Percentiles rank a stretch among this genome's conserved stretches.
Evolutionary conservation across 306 rosid genomes (phyloP).

Genomic region (Carpinus fangiana): DNA sequence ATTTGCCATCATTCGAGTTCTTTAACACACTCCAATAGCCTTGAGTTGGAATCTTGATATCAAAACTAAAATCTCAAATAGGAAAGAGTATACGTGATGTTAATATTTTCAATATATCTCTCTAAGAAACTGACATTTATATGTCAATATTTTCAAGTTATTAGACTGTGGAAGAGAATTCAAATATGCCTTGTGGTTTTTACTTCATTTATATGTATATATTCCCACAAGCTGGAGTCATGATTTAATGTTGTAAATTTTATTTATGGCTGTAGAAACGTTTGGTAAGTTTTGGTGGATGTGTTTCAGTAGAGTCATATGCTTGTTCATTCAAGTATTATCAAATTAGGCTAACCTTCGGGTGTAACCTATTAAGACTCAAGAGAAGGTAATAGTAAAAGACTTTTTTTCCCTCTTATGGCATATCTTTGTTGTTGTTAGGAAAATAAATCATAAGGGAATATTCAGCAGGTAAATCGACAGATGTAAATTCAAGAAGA

Average conservation of each 20-base stretch:
- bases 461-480: too few relatives aligned
- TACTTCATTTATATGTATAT: slow-evolving; percentile 11
- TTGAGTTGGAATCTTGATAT: not conserved
- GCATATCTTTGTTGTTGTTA: too few relatives aligned
- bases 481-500: too few relatives aligned
- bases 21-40: slow-evolving; percentile 2
- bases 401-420: too few relatives aligned
- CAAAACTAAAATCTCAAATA: too few relatives aligned
- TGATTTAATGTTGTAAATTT: not conserved
- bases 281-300: not conserved
- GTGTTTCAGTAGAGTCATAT: not conserved
- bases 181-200: slow-evolving; percentile 8
- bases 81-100: too few relatives aligned
- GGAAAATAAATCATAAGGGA: too few relatives aligned
- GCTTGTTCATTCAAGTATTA: not conserved
- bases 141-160: not conserved
- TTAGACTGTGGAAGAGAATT: slow-evolving; percentile 20
- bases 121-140: too few relatives aligned
- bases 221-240: not conserved
- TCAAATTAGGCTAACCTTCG: not conserved
- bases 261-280: not conserved
- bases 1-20: not conserved
- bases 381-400: too few relatives aligned
- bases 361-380: not conserved
- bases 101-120: too few relatives aligned